Evolutionary conservation across 495 filamentous ascomycete species (phyloP).

Genomic region (Penicillium fimorum): DNA sequence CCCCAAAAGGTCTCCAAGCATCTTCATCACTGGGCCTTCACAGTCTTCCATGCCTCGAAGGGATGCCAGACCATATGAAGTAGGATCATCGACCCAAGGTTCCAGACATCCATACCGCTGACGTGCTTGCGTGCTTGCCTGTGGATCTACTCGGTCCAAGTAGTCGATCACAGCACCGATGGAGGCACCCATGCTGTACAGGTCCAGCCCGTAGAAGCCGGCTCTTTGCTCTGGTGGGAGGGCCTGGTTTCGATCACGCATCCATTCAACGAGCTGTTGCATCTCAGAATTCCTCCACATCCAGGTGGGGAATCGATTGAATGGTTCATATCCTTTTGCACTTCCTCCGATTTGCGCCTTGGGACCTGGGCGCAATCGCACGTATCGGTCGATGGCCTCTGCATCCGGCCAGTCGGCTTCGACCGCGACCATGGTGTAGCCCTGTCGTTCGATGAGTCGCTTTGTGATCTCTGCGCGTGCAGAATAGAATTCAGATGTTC

Average conservation of each 20-base stretch:
- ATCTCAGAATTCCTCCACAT: slow-evolving; percentile 62
- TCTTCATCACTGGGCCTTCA: slow-evolving; percentile 47
- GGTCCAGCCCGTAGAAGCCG: slow-evolving; percentile 55
- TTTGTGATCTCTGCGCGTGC: slow-evolving; percentile 57
- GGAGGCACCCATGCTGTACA: slow-evolving; percentile 54
- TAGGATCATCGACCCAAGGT: slow-evolving; percentile 54
- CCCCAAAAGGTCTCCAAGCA: slow-evolving; percentile 46
- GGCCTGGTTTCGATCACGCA: slow-evolving; percentile 45
- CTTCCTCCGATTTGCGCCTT: slow-evolving; percentile 32
- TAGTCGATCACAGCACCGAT: slow-evolving; percentile 54
- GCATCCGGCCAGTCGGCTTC: slow-evolving; percentile 63
- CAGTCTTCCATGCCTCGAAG: slow-evolving; percentile 48
- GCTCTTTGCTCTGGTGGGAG: slow-evolving; percentile 34
- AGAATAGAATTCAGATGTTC: slow-evolving; percentile 59
- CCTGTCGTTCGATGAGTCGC: slow-evolving; percentile 50
- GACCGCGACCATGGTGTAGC: slow-evolving; percentile 55
- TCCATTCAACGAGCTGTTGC: slow-evolving; percentile 57
- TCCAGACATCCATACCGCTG: slow-evolving; percentile 48
- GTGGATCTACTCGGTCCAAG: slow-evolving; percentile 48
- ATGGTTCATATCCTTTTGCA: slow-evolving; percentile 37
- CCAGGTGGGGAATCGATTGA: slow-evolving; percentile 59
- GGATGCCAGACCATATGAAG: slow-evolving; percentile 50
- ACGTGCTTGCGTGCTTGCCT: slow-evolving; percentile 45
- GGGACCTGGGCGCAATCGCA: slow-evolving; percentile 45
- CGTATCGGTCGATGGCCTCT: slow-evolving; percentile 56